phyloP scores from a whole-genome alignment of 2,329 filamentous ascomycete genomes.

The Gnomoniopsis smithogilvyi region DNA sequence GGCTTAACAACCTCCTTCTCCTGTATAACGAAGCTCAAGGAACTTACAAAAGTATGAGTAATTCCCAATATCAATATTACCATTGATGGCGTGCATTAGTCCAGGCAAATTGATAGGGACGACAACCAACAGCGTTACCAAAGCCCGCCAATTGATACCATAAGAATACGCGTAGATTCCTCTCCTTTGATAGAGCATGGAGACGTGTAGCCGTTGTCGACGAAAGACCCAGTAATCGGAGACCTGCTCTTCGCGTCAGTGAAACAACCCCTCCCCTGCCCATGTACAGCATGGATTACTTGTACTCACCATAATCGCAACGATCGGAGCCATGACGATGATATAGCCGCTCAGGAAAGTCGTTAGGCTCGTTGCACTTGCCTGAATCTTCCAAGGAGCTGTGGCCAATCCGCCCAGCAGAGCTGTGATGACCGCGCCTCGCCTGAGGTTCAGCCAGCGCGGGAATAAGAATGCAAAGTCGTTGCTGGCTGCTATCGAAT shows the following conservation, averaged over 20 bases:
- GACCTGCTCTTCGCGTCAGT: background rate
- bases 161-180: conserved; percentile 5
- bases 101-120: conserved; percentile 10
- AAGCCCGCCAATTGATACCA: conserved; percentile 5
- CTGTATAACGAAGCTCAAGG: background rate
- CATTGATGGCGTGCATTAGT: conserved; percentile 8
- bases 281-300: too few species aligned
- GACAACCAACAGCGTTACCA: conserved; percentile 1
- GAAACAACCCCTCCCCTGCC: background rate
- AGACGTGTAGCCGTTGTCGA: background rate
- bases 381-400: conserved; percentile 33
- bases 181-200: conserved; percentile 3
- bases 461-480: conserved; percentile 32
- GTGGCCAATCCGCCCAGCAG: conserved; percentile 32
- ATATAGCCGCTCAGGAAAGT: conserved; percentile 15
- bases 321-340: conserved; percentile 23
- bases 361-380: conserved; percentile 20
- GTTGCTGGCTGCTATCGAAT: conserved; percentile 49
- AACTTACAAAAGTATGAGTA: conserved; percentile 9
- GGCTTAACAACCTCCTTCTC: background rate
- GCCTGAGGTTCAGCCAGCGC: conserved; percentile 29
- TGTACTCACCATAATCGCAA: conserved; percentile 4
- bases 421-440: conserved; percentile 28
- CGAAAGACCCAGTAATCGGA: conserved; percentile 11
- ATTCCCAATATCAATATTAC: conserved; percentile 1